Percentiles rank a stretch among this genome's conserved stretches.
Conservation (phyloP, 106 monocot species). For the Allium sativum region DNA sequence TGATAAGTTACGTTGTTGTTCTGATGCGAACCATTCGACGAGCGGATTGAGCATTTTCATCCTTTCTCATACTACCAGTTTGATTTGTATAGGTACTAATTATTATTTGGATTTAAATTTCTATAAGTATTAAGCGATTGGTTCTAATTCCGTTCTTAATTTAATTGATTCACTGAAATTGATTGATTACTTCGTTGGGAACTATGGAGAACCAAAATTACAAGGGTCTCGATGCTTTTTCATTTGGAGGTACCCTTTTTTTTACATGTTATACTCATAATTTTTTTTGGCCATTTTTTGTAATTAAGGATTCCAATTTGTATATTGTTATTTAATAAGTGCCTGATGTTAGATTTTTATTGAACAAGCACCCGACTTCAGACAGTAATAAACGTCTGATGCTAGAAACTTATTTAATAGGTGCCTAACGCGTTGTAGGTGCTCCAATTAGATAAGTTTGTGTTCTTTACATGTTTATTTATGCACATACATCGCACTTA, state of each 20-base stretch:
- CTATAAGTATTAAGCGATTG: conserved; percentile 17
- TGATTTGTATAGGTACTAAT: conserved; percentile 82
- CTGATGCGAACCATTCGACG: conserved; percentile 59
- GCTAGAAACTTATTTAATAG: no score
- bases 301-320: background rate
- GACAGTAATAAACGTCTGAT: no score
- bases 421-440: no score
- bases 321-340: no score
- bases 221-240: conserved; percentile 23
- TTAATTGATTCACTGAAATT: background rate
- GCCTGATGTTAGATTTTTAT: no score
- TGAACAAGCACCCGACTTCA: no score
- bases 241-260: conserved; percentile 8
- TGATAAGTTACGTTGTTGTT: conserved; percentile 67
- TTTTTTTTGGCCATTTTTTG: background rate
- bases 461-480: no score
- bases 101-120: conserved; percentile 4
- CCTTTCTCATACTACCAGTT: conserved; percentile 36
- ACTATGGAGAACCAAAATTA: conserved; percentile 46
- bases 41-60: conserved; percentile 88
- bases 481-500: no score
- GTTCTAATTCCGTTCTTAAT: background rate
- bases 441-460: no score
- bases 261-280: background rate
- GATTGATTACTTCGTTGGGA: background rate